Evolutionary conservation across 1,139 yeast genomes (phyloP).

Genomic region (Magnusiomyces ingens): DNA sequence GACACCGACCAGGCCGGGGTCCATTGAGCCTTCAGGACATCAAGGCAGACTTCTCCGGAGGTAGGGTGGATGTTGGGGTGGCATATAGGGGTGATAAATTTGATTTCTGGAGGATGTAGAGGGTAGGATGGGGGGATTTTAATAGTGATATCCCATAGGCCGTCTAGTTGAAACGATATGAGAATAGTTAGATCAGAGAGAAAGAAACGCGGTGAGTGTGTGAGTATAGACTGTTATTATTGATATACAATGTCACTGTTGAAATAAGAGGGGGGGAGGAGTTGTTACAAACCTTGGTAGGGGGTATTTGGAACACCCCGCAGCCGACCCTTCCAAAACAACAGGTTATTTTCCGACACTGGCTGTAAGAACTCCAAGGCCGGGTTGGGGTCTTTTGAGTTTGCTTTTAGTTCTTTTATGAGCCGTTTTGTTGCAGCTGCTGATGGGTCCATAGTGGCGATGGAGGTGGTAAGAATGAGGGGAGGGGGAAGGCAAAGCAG

Average conservation of each 20-base stretch:
- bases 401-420: conserved; percentile 41
- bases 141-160: conserved; percentile 53
- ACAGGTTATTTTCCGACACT: conserved; percentile 42
- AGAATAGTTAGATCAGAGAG: no score
- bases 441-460: neutral
- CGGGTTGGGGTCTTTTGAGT: conserved; percentile 36
- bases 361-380: conserved; percentile 40
- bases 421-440: conserved; percentile 36
- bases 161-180: conserved; percentile 30
- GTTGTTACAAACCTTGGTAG: conserved; percentile 30
- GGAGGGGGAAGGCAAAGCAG: no score
- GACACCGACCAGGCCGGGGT: conserved; percentile 84
- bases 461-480: no score
- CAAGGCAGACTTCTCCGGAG: conserved; percentile 79
- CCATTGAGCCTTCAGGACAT: conserved; percentile 66
- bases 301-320: conserved; percentile 52
- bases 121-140: conserved; percentile 56
- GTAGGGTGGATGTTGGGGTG: conserved; percentile 63
- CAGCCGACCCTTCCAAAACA: conserved; percentile 54
- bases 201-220: no score
- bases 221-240: no score
- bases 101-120: conserved; percentile 56
- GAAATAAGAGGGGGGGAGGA: no score
- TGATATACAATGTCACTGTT: no score
- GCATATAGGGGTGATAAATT: conserved; percentile 49